phyloP scores from a whole-genome alignment of 208 protist genomes.

The Acanthamoeba healyi region DNA sequence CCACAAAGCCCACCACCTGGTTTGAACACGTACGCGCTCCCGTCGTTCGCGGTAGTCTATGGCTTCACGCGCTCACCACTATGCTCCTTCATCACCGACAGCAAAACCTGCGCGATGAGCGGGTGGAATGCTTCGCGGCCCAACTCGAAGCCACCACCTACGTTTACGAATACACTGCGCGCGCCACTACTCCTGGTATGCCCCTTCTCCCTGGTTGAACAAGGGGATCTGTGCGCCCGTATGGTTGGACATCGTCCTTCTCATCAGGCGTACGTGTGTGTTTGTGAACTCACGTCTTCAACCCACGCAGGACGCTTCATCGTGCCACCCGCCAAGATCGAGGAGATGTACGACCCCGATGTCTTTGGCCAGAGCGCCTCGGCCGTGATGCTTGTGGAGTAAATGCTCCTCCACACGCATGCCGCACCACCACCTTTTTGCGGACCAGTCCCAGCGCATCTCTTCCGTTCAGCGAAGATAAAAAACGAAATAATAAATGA shows the following conservation, averaged over 20 bases:
- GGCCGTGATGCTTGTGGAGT: slow-evolving; percentile 20
- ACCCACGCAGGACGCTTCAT: slow-evolving; percentile 38
- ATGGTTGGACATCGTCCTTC: not conserved
- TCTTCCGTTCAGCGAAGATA: too few species aligned
- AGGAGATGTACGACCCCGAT: slow-evolving; percentile 70
- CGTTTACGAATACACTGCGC: slow-evolving; percentile 71
- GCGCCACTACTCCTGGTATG: slow-evolving; percentile 30
- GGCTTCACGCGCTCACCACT: not conserved
- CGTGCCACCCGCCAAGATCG: slow-evolving; percentile 50
- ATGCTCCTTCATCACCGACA: not conserved
- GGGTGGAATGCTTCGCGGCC: slow-evolving; percentile 65
- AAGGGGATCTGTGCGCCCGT: too few species aligned
- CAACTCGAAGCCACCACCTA: not conserved
- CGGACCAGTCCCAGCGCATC: too few species aligned
- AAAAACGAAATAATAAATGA: too few species aligned
- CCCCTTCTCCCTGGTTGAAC: not conserved
- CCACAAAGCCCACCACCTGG: not conserved
- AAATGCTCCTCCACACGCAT: not conserved
- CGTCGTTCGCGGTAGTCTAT: not conserved
- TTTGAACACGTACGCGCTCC: not conserved
- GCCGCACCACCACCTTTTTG: too few species aligned
- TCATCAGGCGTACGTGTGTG: not conserved
- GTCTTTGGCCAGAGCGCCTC: slow-evolving; percentile 60
- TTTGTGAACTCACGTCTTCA: not conserved
- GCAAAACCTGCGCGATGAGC: slow-evolving; percentile 73